These are phyloP conservation scores for Malus fusca DNA, from an alignment of 306 rosid genomes.

Conservation along the genomic window DNA sequence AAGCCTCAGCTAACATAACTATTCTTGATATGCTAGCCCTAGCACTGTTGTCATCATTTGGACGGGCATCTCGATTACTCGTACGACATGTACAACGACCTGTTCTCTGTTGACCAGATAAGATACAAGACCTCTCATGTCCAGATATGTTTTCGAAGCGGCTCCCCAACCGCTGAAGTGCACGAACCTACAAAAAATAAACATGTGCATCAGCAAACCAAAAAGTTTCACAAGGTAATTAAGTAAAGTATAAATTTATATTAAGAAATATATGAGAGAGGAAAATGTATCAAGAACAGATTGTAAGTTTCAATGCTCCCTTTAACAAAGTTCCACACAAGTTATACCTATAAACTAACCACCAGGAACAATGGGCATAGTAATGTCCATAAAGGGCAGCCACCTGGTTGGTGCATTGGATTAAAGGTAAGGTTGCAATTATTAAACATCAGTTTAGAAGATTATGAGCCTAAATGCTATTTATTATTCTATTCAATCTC, in stretches of 20 bases:
- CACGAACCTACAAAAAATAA: slow-evolving; percentile 71
- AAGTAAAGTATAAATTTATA: background rate
- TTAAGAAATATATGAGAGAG: background rate
- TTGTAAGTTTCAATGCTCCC: background rate
- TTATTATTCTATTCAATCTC: background rate
- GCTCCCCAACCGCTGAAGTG: slow-evolving; percentile 95
- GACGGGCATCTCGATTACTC: slow-evolving; percentile 41
- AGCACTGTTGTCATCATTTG: slow-evolving; percentile 66
- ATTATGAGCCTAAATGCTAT: background rate
- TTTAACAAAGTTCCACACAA: background rate
- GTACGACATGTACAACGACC: slow-evolving; percentile 80
- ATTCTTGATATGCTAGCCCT: slow-evolving; percentile 99
- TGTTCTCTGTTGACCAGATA: slow-evolving; percentile 89
- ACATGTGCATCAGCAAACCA: background rate
- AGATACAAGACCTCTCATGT: slow-evolving; percentile 85
- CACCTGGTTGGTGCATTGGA: background rate
- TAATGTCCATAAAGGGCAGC: background rate
- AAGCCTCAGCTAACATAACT: slow-evolving; percentile 96
- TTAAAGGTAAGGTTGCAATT: background rate
- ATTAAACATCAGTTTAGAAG: background rate
- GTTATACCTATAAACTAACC: background rate
- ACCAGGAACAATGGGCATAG: background rate
- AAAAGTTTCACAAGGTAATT: background rate
- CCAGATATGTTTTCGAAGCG: slow-evolving; percentile 90
- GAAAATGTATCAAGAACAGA: background rate